These are phyloP conservation scores for Vigna unguiculata DNA, from an alignment of 306 rosid genomes.

Conservation along the genomic window DNA sequence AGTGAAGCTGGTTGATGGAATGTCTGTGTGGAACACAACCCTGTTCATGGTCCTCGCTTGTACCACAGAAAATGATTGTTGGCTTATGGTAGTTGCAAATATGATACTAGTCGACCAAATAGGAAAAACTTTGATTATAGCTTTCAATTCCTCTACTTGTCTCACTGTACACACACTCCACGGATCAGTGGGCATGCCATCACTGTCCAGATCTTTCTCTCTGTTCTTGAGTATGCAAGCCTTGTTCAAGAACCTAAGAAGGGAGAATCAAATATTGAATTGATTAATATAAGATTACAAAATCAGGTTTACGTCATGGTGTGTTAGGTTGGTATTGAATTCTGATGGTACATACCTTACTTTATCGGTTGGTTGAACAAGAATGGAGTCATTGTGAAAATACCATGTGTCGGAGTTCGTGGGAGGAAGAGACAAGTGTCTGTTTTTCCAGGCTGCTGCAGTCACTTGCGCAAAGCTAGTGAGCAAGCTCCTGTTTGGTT, in stretches of 20 bases:
- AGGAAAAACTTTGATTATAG: conserved; percentile 69
- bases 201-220: conserved; percentile 54
- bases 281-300: not conserved
- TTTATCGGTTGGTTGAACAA: conserved; percentile 66
- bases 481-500: conserved; percentile 64
- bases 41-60: conserved; percentile 77
- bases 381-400: conserved; percentile 57
- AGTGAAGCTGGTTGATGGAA: conserved; percentile 63
- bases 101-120: conserved; percentile 77
- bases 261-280: conserved; percentile 31
- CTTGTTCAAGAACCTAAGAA: conserved; percentile 74
- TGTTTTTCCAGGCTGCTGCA: conserved; percentile 73
- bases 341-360: conserved; percentile 58
- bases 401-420: conserved; percentile 57
- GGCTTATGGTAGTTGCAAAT: conserved; percentile 46
- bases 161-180: conserved; percentile 74
- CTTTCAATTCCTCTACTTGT: conserved; percentile 86
- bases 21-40: conserved; percentile 36
- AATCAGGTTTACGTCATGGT: no score
- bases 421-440: conserved; percentile 56
- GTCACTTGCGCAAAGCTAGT: conserved; percentile 59
- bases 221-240: conserved; percentile 69
- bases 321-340: no score
- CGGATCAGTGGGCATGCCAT: conserved; percentile 61
- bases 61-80: conserved; percentile 53